These are phyloP conservation scores for Jaminaea rosea DNA, from an alignment of 1,284 basidiomycete genomes.

Conservation along the genomic window DNA sequence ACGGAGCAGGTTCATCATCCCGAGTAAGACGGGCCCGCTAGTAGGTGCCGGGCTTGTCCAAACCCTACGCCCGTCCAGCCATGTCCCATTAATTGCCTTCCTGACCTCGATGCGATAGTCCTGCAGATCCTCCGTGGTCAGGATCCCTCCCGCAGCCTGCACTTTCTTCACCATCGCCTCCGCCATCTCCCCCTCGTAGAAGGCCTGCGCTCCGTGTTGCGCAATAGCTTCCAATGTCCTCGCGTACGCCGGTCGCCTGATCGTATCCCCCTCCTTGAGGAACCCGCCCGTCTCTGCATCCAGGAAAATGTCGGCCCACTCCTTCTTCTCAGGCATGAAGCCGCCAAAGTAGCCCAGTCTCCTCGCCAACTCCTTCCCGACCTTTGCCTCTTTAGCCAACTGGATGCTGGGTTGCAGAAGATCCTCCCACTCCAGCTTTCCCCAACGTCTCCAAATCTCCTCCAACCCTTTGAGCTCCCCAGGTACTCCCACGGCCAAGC, in stretches of 20 bases:
- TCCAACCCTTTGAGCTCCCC: constrained; percentile 76
- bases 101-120: constrained; percentile 56
- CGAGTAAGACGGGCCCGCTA: constrained; percentile 67
- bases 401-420: constrained; percentile 65
- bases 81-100: constrained; percentile 68
- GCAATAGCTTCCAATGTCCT: constrained; percentile 30
- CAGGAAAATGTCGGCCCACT: constrained; percentile 56
- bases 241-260: constrained; percentile 27
- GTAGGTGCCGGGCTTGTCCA: constrained; percentile 77
- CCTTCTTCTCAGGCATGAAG: constrained; percentile 65
- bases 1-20: constrained; percentile 71
- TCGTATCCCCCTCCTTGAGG: constrained; percentile 23
- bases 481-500: constrained; percentile 59
- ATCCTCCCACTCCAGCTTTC: constrained; percentile 64
- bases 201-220: constrained; percentile 25
- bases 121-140: constrained; percentile 63
- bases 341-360: constrained; percentile 57
- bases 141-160: constrained; percentile 61
- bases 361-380: constrained; percentile 64
- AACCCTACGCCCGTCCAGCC: constrained; percentile 61
- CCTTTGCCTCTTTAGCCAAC: constrained; percentile 58
- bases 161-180: constrained; percentile 63
- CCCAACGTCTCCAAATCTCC: constrained; percentile 70
- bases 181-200: constrained; percentile 62
- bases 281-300: constrained; percentile 7